phyloP scores from a whole-genome alignment of 2,329 filamentous ascomycete genomes.

The Mycosphaerella arachidis region DNA sequence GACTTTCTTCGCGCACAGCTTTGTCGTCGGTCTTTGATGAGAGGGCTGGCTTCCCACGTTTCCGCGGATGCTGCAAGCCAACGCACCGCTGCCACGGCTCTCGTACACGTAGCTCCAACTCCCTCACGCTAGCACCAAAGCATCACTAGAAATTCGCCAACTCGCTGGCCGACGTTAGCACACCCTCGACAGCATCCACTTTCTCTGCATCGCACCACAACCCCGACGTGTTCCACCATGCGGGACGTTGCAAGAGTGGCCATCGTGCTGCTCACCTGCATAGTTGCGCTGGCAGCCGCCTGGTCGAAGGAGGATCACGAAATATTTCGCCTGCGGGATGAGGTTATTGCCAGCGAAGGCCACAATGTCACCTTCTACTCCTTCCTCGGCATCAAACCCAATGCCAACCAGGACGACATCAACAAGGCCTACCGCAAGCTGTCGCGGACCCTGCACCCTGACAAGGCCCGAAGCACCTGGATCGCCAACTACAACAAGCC shows the following conservation, averaged over 20 bases:
- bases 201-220: conserved; percentile 6
- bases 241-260: conserved; percentile 61
- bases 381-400: conserved; percentile 71
- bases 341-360: conserved; percentile 72
- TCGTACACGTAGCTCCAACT: neutral
- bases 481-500: conserved; percentile 62
- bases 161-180: neutral
- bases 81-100: neutral
- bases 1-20: neutral
- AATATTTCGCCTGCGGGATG: conserved; percentile 92
- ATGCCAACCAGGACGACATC: conserved; percentile 79
- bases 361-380: conserved; percentile 84
- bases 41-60: neutral
- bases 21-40: neutral
- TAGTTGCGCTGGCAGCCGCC: conserved; percentile 64
- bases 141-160: neutral
- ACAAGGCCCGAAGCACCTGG: conserved; percentile 88
- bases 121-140: neutral
- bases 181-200: conserved; percentile 4
- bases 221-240: conserved; percentile 53
- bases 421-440: conserved; percentile 91
- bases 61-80: neutral
- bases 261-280: conserved; percentile 63
- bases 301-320: conserved; percentile 98
- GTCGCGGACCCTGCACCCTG: conserved; percentile 77